phyloP scores from a whole-genome alignment of 2,329 filamentous ascomycete species.

The Amesomyces nigricolor region DNA sequence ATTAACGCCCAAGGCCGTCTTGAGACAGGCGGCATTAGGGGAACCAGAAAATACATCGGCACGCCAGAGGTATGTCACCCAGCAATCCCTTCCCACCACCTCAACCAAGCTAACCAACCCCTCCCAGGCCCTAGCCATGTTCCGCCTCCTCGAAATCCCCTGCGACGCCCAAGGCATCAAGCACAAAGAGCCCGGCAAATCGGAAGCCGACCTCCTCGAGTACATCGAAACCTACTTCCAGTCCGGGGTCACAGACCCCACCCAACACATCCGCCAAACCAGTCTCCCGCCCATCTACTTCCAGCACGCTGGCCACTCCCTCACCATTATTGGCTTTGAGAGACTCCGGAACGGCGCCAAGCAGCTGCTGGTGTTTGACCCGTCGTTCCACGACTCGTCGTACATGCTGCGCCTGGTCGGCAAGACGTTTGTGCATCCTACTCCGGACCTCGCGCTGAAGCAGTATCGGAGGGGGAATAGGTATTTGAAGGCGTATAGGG shows the following conservation, averaged over 20 bases:
- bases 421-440: conserved; percentile 37
- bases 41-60: conserved; percentile 93
- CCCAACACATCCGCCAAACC: conserved; percentile 64
- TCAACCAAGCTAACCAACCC: neutral
- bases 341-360: conserved; percentile 55
- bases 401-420: conserved; percentile 56
- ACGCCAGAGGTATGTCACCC: conserved; percentile 67
- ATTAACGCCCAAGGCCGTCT: conserved; percentile 68
- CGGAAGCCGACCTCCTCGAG: conserved; percentile 55
- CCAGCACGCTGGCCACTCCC: conserved; percentile 81
- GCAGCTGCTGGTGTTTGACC: conserved; percentile 82
- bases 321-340: conserved; percentile 86
- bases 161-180: conserved; percentile 60
- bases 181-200: conserved; percentile 40
- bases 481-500: conserved; percentile 64
- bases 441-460: conserved; percentile 54
- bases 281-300: conserved; percentile 79
- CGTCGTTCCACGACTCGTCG: conserved; percentile 67
- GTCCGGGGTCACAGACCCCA: conserved; percentile 42
- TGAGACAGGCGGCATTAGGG: conserved; percentile 80
- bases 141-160: conserved; percentile 61
- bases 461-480: conserved; percentile 65
- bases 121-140: conserved; percentile 68
- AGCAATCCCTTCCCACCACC: no score
- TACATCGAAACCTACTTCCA: conserved; percentile 72